Base-by-base conservation (phyloP, 1,284 basidiomycete species). In the Stygiomarasmius scandens region DNA sequence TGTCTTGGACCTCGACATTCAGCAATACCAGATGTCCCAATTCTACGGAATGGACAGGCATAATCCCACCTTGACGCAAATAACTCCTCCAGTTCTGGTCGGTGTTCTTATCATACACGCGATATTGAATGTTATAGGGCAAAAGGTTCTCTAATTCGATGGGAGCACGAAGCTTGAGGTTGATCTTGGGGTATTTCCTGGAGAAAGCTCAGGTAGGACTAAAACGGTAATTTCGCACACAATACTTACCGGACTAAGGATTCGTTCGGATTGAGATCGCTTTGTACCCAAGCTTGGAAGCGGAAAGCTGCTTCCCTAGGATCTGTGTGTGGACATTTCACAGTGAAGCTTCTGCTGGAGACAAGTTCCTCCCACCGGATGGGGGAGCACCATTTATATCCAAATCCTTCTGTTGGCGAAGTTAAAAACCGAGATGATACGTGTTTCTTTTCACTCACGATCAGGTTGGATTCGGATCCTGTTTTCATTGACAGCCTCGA, bases 21-120 rank as follows among this genome's bases (percentile, higher is more conserved):
- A 99, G 81, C n/a, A 99, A 76, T 32, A 99, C 83, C 56, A 99
- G 79, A 73, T 99, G 97, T n/a, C 85, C 86, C 1, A 98, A 78
- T 69, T 98, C 95, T 27, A 98, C 95, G 0, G 96, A 96, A 69
- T 99, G 97, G 41, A 99, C 90, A 9, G 97, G 97, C 84, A 96
- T 98, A 47, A 96, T 80, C 2, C 96, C 97, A 29, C 97, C 97
- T 67, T 93, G 89, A 58, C 96, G 86, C 27, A 99, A 79, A 75
- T 95, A 99, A 69, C 93, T 96, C 65, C 88, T 88, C 91, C 90
- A 93, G 61, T 92, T 91, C 68, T 96, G 92, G 65, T 95, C 90
- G 1, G 91, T 90, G 61, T 98, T 88, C 77, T 96, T 98, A 80
- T 99, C 96, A 66, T 96, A 98, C 54, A 99, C 91, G 22, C 95